These are phyloP conservation scores for Podosphaera xanthii DNA, from an alignment of 2,329 filamentous ascomycete species.

Conservation along the genomic window DNA sequence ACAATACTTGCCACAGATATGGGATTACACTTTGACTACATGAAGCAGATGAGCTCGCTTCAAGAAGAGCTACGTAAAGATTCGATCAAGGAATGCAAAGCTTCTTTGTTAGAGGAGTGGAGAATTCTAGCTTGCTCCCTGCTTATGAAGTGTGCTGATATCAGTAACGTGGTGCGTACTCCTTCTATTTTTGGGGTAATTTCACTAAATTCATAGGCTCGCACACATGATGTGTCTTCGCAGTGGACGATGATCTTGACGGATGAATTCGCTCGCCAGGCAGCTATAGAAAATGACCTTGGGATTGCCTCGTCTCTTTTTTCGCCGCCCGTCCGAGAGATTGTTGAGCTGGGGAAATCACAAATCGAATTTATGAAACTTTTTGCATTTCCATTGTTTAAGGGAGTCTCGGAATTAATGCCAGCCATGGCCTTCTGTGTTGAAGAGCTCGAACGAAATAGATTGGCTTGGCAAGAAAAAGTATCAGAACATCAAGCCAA, in stretches of 20 bases:
- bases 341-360: conserved; percentile 59
- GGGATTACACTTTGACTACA: conserved; percentile 92
- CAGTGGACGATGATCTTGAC: conserved; percentile 89
- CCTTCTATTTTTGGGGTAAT: not conserved
- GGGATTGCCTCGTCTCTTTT: conserved; percentile 75
- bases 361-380: conserved; percentile 95
- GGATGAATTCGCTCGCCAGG: conserved; percentile 84
- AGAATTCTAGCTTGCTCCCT: conserved; percentile 69
- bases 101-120: conserved; percentile 51
- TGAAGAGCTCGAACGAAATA: conserved; percentile 59
- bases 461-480: conserved; percentile 44
- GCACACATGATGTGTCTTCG: conserved; percentile 59
- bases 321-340: conserved; percentile 61
- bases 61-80: conserved; percentile 54
- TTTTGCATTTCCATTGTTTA: conserved; percentile 80
- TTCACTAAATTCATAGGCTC: conserved; percentile 32
- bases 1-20: conserved; percentile 96
- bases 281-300: conserved; percentile 72
- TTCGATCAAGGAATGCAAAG: conserved; percentile 50
- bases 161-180: conserved; percentile 76
- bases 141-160: conserved; percentile 93
- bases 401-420: conserved; percentile 66
- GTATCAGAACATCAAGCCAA: conserved; percentile 35
- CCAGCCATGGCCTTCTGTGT: conserved; percentile 69
- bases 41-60: conserved; percentile 63